These are phyloP conservation scores for Bipolaris victoriae DNA, from an alignment of 2,329 filamentous ascomycete species.

Conservation along the genomic window DNA sequence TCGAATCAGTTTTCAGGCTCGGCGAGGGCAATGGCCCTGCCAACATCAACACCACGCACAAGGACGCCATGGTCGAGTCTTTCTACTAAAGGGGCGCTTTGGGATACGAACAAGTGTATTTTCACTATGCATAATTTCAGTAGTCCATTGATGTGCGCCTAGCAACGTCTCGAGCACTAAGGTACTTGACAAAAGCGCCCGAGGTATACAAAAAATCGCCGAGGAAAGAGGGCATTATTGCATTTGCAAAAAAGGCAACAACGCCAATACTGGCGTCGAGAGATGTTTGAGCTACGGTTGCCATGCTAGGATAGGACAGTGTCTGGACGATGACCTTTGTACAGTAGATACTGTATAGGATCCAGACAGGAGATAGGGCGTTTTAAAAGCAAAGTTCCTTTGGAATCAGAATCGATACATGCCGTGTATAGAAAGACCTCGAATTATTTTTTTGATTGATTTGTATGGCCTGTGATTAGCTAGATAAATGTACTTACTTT, in stretches of 20 bases:
- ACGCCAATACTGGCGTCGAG: neutral
- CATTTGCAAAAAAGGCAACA: neutral
- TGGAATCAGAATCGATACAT: neutral
- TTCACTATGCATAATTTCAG: neutral
- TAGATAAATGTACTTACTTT: slow-evolving; percentile 12
- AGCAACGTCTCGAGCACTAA: neutral
- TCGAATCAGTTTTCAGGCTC: slow-evolving; percentile 94
- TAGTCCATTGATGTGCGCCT: neutral
- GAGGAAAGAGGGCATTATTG: neutral
- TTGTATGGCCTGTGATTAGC: neutral
- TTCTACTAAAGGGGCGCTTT: slow-evolving; percentile 75
- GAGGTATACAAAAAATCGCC: slow-evolving; percentile 1
- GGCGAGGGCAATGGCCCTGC: slow-evolving; percentile 81
- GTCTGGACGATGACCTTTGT: neutral
- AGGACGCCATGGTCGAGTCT: slow-evolving; percentile 98
- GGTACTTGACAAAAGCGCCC: neutral
- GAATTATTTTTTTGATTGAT: neutral
- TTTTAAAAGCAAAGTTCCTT: neutral
- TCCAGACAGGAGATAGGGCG: neutral
- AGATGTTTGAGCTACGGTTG: neutral
- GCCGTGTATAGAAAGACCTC: no score
- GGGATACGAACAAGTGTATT: neutral
- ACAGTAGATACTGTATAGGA: neutral
- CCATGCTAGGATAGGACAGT: neutral
- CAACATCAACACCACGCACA: slow-evolving; percentile 82